A percentile compares a stretch with the other conserved stretches of the same genome.
phyloP scores from a whole-genome alignment of 169 alveolate genomes.

The Eimeria tenella region DNA sequence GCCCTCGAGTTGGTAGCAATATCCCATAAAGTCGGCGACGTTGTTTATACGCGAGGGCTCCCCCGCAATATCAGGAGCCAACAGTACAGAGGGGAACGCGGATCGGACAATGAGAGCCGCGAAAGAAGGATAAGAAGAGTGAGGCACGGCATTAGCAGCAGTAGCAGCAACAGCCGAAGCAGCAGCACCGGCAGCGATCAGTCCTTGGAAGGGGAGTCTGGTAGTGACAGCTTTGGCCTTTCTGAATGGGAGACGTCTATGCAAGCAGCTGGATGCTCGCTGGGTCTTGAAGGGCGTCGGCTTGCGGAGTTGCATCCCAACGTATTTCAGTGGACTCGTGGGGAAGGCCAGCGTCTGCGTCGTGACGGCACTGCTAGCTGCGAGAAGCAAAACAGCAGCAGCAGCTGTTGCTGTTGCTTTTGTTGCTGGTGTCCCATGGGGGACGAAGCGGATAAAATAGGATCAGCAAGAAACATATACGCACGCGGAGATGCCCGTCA shows the following conservation, averaged over 20 bases:
- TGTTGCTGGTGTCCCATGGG: conserved; percentile 68
- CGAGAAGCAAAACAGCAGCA: neutral
- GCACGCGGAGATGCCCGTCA: conserved; percentile 22
- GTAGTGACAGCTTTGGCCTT: neutral
- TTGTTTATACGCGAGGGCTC: neutral
- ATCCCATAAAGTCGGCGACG: neutral
- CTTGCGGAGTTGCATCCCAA: conserved; percentile 20
- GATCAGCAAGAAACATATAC: neutral
- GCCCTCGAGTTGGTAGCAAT: conserved; percentile 9
- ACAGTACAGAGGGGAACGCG: neutral
- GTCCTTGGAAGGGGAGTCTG: neutral
- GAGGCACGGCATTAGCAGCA: neutral
- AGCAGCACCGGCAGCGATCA: neutral
- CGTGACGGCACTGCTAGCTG: neutral
- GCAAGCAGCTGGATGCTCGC: conserved; percentile 18
- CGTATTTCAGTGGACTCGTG: conserved; percentile 2
- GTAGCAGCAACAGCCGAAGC: neutral
- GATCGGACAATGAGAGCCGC: neutral
- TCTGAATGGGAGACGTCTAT: conserved; percentile 8
- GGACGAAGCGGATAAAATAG: neutral
- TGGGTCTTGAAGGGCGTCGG: neutral
- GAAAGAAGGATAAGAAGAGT: neutral
- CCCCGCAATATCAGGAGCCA: neutral
- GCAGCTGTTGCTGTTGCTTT: conserved; percentile 15
- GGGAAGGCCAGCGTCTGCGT: conserved; percentile 19